These are phyloP conservation scores for Aphanomyces euteiches DNA, from an alignment of 352 stramenopile genomes.

Conservation along the genomic window DNA sequence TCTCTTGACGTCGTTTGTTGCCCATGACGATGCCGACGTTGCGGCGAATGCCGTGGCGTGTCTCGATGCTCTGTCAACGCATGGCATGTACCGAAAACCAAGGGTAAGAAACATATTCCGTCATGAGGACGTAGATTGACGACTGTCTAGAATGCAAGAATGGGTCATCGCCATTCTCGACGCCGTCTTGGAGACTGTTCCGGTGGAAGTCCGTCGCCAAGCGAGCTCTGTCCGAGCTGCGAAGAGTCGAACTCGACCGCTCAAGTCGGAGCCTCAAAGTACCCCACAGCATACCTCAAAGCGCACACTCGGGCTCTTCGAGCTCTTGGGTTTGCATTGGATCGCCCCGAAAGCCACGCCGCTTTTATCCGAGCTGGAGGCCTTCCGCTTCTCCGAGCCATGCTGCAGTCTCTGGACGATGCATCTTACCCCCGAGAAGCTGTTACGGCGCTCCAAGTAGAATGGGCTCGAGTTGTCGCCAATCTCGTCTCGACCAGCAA, in stretches of 20 bases:
- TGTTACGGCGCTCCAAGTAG: conserved; percentile 40
- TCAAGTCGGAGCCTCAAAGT: conserved; percentile 37
- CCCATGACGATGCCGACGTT: conserved; percentile 46
- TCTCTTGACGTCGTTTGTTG: conserved; percentile 62
- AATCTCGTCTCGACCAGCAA: conserved; percentile 61
- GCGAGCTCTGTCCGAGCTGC: conserved; percentile 63
- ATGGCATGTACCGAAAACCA: conserved; percentile 50
- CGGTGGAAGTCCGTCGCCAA: conserved; percentile 39
- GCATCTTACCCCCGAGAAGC: neutral
- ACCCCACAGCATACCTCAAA: conserved; percentile 39
- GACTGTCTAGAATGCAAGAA: conserved; percentile 46
- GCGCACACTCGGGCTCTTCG: conserved; percentile 58
- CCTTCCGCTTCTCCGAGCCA: conserved; percentile 49
- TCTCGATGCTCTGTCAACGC: conserved; percentile 49
- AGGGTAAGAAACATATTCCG: conserved; percentile 18
- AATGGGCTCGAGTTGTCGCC: conserved; percentile 56
- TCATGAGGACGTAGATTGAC: too few species aligned
- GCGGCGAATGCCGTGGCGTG: conserved; percentile 52
- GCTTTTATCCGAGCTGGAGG: conserved; percentile 52
- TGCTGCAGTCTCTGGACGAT: neutral
- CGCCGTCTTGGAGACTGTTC: conserved; percentile 54
- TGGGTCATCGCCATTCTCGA: conserved; percentile 74
- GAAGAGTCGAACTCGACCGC: conserved; percentile 51
- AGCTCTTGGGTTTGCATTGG: conserved; percentile 58
- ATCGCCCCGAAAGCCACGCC: conserved; percentile 51